Evolutionary conservation across 441 rosid species (phyloP).

Genomic region (Bruguiera hainesii): DNA sequence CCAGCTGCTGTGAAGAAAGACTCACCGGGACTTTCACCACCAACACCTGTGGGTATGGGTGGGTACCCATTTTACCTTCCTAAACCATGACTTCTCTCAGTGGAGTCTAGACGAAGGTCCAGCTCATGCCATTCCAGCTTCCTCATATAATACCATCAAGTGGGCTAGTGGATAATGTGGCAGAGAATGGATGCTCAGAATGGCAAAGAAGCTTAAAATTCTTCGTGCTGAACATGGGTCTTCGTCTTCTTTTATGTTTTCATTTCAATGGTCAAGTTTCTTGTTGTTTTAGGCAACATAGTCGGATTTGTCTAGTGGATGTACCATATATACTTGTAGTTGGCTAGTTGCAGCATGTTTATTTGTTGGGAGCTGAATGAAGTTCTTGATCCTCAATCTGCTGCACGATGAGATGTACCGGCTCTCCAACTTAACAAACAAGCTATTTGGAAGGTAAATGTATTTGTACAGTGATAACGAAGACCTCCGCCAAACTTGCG

Average conservation of each 20-base stretch:
- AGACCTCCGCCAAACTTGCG: too few relatives aligned
- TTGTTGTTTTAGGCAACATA: too few relatives aligned
- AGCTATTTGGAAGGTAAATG: too few relatives aligned
- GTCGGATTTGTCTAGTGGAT: too few relatives aligned
- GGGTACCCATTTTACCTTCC: slow-evolving; percentile 47
- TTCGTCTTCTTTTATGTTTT: neutral
- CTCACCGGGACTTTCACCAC: slow-evolving; percentile 29
- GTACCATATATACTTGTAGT: too few relatives aligned
- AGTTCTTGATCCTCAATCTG: too few relatives aligned
- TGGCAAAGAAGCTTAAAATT: slow-evolving; percentile 7
- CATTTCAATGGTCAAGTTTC: too few relatives aligned
- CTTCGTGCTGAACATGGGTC: neutral
- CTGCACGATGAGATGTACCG: too few relatives aligned
- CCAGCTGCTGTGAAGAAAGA: slow-evolving; percentile 36
- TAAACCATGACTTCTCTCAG: slow-evolving; percentile 27
- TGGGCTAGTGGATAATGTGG: neutral
- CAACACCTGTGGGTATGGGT: slow-evolving; percentile 40
- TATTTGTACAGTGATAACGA: too few relatives aligned
- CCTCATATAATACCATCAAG: neutral
- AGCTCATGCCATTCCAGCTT: neutral
- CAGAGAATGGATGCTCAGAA: neutral
- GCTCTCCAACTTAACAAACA: too few relatives aligned
- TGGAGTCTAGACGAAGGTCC: neutral
- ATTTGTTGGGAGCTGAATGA: too few relatives aligned
- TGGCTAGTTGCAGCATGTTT: too few relatives aligned